Evolutionary conservation across 2,329 filamentous ascomycete species (phyloP).

Genomic region (Triangularia verruculosa): DNA sequence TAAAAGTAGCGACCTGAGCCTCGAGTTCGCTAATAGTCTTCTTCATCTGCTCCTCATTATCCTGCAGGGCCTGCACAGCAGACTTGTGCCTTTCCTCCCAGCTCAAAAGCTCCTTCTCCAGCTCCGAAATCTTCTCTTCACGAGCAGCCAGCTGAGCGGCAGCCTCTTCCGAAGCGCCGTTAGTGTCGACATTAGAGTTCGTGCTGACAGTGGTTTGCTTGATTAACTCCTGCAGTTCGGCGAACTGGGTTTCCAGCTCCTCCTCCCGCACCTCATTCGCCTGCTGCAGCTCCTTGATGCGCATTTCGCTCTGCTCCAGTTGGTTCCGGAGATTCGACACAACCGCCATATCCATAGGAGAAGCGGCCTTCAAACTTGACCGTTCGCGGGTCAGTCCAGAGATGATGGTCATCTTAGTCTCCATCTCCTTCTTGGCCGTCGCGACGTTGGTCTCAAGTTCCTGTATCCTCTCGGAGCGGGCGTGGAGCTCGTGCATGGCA

Average conservation of each 20-base stretch:
- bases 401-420: conserved; percentile 93
- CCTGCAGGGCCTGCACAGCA: conserved; percentile 67
- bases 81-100: conserved; percentile 76
- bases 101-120: conserved; percentile 67
- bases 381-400: conserved; percentile 89
- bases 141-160: conserved; percentile 41
- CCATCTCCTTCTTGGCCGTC: conserved; percentile 90
- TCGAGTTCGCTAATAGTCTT: conserved; percentile 67
- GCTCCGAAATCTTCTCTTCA: conserved; percentile 57
- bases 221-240: conserved; percentile 60
- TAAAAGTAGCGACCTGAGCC: conserved; percentile 34
- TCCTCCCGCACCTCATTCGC: conserved; percentile 70
- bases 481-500: conserved; percentile 88
- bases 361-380: conserved; percentile 72
- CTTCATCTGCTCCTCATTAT: conserved; percentile 69
- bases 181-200: conserved; percentile 15
- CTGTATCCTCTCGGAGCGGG: conserved; percentile 83
- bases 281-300: conserved; percentile 71
- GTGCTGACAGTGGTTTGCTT: conserved; percentile 28
- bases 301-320: conserved; percentile 79
- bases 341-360: conserved; percentile 87
- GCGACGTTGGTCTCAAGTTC: conserved; percentile 82
- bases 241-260: conserved; percentile 69
- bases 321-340: conserved; percentile 85
- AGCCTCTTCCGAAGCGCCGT: conserved; percentile 31